Percentiles rank a stretch among this genome's conserved stretches.
These are phyloP conservation scores for Diplotaxis tenuifolia DNA, from an alignment of 345 rosid species.

Conservation along the genomic window DNA sequence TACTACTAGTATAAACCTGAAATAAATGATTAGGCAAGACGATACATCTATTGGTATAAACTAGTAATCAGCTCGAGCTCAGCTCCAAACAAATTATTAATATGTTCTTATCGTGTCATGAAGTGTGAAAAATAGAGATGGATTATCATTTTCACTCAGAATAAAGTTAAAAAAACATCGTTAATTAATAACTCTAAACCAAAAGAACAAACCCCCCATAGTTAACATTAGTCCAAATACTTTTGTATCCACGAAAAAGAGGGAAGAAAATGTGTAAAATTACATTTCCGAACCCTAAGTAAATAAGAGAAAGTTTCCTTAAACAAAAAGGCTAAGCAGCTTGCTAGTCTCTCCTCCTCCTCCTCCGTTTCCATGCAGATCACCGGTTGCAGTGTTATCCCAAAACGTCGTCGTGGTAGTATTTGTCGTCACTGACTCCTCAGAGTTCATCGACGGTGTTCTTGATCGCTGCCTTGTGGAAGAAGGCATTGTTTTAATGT, in stretches of 20 bases:
- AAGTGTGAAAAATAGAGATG: background rate
- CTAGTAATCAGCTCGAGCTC: no score
- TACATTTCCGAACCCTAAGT: conserved; percentile 28
- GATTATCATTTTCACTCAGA: background rate
- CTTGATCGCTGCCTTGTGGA: conserved; percentile 42
- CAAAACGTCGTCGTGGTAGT: conserved; percentile 48
- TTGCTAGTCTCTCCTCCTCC: conserved; percentile 46
- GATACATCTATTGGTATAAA: no score
- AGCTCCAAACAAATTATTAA: background rate
- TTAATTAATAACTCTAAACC: conserved; percentile 6
- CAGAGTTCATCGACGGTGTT: conserved; percentile 84
- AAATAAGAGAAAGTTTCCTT: conserved; percentile 2
- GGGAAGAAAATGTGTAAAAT: conserved; percentile 19
- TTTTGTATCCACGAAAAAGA: conserved; percentile 7
- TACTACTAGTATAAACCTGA: no score
- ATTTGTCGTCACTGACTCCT: conserved; percentile 71
- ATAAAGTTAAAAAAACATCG: conserved; percentile 10
- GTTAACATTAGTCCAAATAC: conserved; percentile 2
- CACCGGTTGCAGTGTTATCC: conserved; percentile 44
- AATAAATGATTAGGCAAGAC: no score
- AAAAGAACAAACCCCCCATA: conserved; percentile 6
- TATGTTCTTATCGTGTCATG: background rate
- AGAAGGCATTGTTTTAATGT: background rate
- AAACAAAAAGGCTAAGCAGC: conserved; percentile 56
- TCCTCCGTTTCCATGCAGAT: conserved; percentile 36